Percentiles rank a stretch among this genome's conserved stretches.
Evolutionary conservation across 2,329 filamentous ascomycete genomes (phyloP).

Genomic region (Monosporascus sp.): DNA sequence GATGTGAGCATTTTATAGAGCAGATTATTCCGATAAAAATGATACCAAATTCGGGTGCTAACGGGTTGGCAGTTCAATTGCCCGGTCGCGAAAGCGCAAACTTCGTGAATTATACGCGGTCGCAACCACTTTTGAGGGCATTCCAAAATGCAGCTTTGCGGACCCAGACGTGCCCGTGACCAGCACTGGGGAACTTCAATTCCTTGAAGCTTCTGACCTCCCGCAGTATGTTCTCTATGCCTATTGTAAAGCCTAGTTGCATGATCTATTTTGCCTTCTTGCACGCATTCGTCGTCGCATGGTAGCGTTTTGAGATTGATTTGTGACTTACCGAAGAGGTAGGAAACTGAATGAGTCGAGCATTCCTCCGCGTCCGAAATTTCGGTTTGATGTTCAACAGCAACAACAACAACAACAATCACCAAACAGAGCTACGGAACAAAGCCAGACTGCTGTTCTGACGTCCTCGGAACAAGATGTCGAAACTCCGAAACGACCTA

Average conservation of each 20-base stretch:
- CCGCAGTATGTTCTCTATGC: constrained; percentile 47
- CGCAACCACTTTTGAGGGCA: constrained; percentile 63
- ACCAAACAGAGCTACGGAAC: constrained; percentile 2
- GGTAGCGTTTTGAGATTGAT: constrained; percentile 15
- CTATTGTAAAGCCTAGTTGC: constrained; percentile 4
- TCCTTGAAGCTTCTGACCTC: constrained; percentile 54
- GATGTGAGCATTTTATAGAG: constrained; percentile 49
- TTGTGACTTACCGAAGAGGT: constrained; percentile 30
- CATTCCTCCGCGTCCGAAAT: constrained; percentile 45
- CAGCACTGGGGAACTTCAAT: constrained; percentile 49
- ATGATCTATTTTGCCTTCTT: constrained; percentile 14
- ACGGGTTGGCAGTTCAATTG: constrained; percentile 57
- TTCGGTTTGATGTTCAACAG: constrained; percentile 35
- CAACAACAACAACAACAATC: constrained; percentile 4
- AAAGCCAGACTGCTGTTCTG: not conserved
- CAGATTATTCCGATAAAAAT: constrained; percentile 44
- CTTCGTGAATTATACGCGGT: constrained; percentile 79
- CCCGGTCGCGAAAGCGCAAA: constrained; percentile 85
- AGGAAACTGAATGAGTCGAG: constrained; percentile 47
- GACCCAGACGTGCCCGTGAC: constrained; percentile 52
- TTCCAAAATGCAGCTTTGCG: constrained; percentile 54
- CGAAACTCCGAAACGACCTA: not conserved
- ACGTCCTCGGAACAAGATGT: not conserved
- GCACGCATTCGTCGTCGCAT: not conserved
- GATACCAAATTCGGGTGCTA: constrained; percentile 42